These are phyloP conservation scores for Entonaema liquescens DNA, from an alignment of 495 filamentous ascomycete species.

Conservation along the genomic window DNA sequence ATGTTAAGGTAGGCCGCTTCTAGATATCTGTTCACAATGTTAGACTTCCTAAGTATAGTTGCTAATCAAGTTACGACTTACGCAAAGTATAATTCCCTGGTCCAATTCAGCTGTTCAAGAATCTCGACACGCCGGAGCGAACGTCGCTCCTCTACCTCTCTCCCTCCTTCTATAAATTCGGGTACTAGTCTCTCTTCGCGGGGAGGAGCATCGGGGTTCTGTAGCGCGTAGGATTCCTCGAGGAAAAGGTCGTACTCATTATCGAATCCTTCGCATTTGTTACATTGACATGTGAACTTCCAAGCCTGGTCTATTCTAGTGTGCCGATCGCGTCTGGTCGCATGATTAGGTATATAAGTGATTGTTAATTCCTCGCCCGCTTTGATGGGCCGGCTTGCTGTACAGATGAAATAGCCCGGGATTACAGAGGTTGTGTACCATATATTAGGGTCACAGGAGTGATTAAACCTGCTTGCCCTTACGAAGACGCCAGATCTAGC, in stretches of 20 bases:
- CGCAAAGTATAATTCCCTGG: conserved; percentile 26
- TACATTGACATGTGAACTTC: not conserved
- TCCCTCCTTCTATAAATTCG: not conserved
- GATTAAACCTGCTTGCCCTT: conserved; percentile 26
- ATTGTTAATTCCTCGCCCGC: conserved; percentile 19
- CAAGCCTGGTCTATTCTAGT: not conserved
- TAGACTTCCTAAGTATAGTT: not conserved
- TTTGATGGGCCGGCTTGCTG: conserved; percentile 5
- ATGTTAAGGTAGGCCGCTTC: not conserved
- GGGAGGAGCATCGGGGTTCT: not conserved
- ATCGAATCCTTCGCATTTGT: not conserved
- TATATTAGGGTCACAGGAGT: conserved; percentile 26
- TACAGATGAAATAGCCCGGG: not conserved
- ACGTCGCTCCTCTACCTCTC: not conserved
- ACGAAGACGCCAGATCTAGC: conserved; percentile 7
- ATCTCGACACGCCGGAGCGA: not conserved
- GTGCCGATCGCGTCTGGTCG: not conserved
- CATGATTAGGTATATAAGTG: conserved; percentile 8
- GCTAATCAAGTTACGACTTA: conserved; percentile 8
- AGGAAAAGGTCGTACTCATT: not conserved
- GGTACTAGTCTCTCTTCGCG: not conserved
- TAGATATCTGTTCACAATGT: not conserved
- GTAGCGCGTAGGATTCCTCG: not conserved
- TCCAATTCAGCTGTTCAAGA: not conserved
- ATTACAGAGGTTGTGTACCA: not conserved